phyloP scores from a whole-genome alignment of 176 grass and related monocot genomes.

The Avena eriantha region DNA sequence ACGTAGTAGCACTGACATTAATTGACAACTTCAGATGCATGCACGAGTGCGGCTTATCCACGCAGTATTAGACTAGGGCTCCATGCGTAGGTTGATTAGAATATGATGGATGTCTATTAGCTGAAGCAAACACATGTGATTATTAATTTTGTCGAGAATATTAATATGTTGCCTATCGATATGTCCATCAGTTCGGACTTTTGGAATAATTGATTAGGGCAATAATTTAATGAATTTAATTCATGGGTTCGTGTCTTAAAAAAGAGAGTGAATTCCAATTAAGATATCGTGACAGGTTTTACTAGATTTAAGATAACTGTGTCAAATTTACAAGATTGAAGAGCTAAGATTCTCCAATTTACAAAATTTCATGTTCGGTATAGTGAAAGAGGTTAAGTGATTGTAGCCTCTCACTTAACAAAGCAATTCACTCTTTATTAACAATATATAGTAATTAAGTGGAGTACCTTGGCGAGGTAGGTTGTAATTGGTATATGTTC shows the following conservation, averaged over 20 bases:
- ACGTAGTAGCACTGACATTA: background rate
- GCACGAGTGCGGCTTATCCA: background rate
- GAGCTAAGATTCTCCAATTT: background rate
- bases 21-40: constrained; percentile 39
- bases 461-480: no score
- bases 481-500: no score
- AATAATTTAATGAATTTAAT: background rate
- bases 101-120: background rate
- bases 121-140: constrained; percentile 1
- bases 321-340: no score
- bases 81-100: background rate
- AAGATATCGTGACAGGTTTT: background rate
- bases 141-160: no score
- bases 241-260: background rate
- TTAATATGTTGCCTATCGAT: no score
- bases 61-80: background rate
- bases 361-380: background rate
- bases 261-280: background rate
- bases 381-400: background rate
- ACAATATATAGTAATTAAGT: no score
- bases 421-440: background rate
- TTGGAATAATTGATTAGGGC: no score
- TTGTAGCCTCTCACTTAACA: background rate
- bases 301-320: background rate
- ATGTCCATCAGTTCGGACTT: no score